Base-by-base conservation (phyloP, 179 eudicot species). In the Vitellaria paradoxa region DNA sequence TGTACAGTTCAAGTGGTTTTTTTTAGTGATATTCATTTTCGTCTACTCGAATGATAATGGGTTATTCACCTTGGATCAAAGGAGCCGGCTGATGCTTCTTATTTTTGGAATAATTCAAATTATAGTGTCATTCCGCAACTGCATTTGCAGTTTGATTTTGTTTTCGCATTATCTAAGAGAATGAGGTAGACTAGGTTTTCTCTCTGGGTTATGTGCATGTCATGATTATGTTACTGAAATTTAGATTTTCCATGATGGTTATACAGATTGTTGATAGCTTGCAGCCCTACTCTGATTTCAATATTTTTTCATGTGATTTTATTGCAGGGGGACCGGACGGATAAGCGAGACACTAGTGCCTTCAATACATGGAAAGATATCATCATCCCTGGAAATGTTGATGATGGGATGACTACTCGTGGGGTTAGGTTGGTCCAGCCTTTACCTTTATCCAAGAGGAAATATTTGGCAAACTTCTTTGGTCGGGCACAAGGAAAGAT, bases 291-390 rank as follows among this genome's bases (percentile, higher is more conserved):
- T 8, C 47, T n/a, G 55, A 73, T 10, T 77, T 26, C 15, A 50
- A 61, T 14, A 72, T 65, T 21, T 15, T 78, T 80, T 65, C 70
- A 12, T 69, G 59, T 20, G 24, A 52, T 18, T 30, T 65, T 0
- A 81, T 56, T 76, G 65, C 86, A 94, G 97, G 97, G 97, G 68
- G 98, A 94, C 81, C 91, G 96, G 62, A 94, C 98, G 70, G 98
- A 93, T 85, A 94, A 94, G 80, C 85, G 97, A 77, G 93, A 91
- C 77, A 89, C 90, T 50, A 93, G 92, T 85, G 96, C 97, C 30
- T 94, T 93, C 24, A 93, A 90, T 83, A 94, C 98, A 40, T 93
- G 97, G 98, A 93, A 94, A 82, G 96, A 94, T 83, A 89, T 94
- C 46, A 91, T 94, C 57, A 89, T 94, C 81, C 98, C 98, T 62